phyloP scores from a whole-genome alignment of 1,284 basidiomycete genomes.

The Boletus subluridellus region DNA sequence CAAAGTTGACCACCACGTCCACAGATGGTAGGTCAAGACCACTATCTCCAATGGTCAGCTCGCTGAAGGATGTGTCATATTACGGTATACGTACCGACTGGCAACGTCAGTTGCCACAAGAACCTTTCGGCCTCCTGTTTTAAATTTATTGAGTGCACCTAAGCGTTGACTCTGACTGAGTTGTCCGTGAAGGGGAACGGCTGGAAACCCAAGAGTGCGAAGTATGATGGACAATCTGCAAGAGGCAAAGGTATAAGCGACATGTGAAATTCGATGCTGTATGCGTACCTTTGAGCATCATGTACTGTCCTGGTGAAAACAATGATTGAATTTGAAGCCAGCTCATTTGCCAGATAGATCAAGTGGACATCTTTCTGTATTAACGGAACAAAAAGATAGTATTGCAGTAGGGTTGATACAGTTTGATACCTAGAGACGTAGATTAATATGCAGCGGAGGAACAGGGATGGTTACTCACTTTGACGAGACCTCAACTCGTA shows the following conservation, averaged over 20 bases:
- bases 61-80: conserved; percentile 1
- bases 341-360: conserved; percentile 84
- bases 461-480: conserved; percentile 57
- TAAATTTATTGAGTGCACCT: conserved; percentile 96
- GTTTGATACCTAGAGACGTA: conserved; percentile 81
- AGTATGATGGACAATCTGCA: conserved; percentile 83
- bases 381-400: conserved; percentile 93
- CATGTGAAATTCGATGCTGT: not conserved
- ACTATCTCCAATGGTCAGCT: conserved; percentile 38
- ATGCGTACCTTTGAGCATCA: conserved; percentile 76
- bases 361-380: conserved; percentile 92
- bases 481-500: conserved; percentile 90
- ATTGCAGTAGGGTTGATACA: conserved; percentile 91
- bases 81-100: conserved; percentile 59
- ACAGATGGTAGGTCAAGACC: conserved; percentile 97
- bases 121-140: conserved; percentile 87
- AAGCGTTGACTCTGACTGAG: conserved; percentile 91
- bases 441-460: conserved; percentile 2
- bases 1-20: conserved; percentile 97
- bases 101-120: conserved; percentile 97
- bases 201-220: conserved; percentile 89
- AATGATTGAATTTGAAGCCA: conserved; percentile 92
- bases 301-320: conserved; percentile 96
- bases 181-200: conserved; percentile 95
- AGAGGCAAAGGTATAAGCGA: not conserved